Evolutionary conservation across 345 rosid genomes (phyloP).

Genomic region (Chamaenerion angustifolium): DNA sequence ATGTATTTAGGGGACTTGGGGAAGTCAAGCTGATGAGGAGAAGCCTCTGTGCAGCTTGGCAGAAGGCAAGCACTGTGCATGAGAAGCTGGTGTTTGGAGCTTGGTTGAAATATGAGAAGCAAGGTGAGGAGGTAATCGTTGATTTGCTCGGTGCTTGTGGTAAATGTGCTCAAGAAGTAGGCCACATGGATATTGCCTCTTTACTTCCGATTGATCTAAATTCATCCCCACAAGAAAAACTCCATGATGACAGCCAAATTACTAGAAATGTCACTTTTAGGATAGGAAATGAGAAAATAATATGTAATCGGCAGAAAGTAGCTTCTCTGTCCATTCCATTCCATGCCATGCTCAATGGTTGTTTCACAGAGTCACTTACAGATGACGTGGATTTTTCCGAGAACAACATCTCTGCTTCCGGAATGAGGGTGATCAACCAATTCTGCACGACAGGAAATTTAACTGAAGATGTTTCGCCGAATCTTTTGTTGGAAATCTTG

Average conservation of each 20-base stretch:
- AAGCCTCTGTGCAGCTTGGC: conserved; percentile 92
- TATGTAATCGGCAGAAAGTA: conserved; percentile 68
- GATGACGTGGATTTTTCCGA: conserved; percentile 82
- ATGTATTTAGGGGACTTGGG: conserved; percentile 85
- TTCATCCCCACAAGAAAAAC: conserved; percentile 22
- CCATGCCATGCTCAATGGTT: conserved; percentile 81
- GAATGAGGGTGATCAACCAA: conserved; percentile 53
- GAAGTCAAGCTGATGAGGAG: conserved; percentile 75
- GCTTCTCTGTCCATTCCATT: conserved; percentile 83
- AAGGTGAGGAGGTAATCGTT: conserved; percentile 74
- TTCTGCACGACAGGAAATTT: conserved; percentile 56
- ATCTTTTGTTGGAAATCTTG: conserved; percentile 66
- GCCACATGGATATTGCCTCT: conserved; percentile 55
- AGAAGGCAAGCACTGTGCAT: conserved; percentile 61
- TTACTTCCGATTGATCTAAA: conserved; percentile 23
- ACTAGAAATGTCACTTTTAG: conserved; percentile 41
- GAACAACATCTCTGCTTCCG: conserved; percentile 55
- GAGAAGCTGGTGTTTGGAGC: conserved; percentile 85
- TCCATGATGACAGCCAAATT: conserved; percentile 16
- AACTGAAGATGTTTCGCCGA: conserved; percentile 28
- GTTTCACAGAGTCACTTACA: conserved; percentile 65
- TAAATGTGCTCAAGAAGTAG: conserved; percentile 58
- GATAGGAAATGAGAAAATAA: conserved; percentile 61
- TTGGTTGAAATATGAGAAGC: conserved; percentile 82
- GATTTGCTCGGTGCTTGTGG: conserved; percentile 74